Percentiles rank a stretch among this genome's conserved stretches.
These are phyloP conservation scores for Yamadazyma spencermartinsiae DNA, from an alignment of 1,139 yeast species.

Conservation along the genomic window DNA sequence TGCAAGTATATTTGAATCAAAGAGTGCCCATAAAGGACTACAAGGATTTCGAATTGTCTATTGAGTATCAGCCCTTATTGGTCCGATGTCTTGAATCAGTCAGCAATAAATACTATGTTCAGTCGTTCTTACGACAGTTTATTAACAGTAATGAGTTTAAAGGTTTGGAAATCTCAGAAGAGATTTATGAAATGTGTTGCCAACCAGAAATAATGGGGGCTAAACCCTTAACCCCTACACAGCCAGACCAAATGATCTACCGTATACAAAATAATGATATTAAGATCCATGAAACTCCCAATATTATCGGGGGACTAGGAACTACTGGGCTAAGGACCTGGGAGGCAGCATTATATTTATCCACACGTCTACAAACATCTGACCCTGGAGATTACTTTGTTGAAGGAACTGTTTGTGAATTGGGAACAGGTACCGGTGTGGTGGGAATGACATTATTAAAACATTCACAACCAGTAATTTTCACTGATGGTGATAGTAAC, in stretches of 20 bases:
- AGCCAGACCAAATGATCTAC: conserved; percentile 51
- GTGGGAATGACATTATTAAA: conserved; percentile 59
- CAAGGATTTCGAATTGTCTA: neutral
- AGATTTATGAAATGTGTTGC: conserved; percentile 53
- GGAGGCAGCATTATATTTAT: conserved; percentile 79
- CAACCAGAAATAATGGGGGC: conserved; percentile 38
- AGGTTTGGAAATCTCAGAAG: conserved; percentile 35
- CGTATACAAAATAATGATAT: conserved; percentile 33
- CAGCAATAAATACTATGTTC: conserved; percentile 52
- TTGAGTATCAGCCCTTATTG: conserved; percentile 12
- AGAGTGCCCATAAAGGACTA: conserved; percentile 14
- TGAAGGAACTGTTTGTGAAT: conserved; percentile 51
- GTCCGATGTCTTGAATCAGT: conserved; percentile 6
- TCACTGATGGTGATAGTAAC: conserved; percentile 78
- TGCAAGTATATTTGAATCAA: conserved; percentile 11
- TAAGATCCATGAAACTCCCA: conserved; percentile 59
- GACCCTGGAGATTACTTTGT: conserved; percentile 35
- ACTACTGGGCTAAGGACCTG: conserved; percentile 91
- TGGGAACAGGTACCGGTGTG: conserved; percentile 93
- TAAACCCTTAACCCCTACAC: conserved; percentile 42
- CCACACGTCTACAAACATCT: conserved; percentile 48
- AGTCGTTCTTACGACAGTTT: conserved; percentile 42
- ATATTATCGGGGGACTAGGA: conserved; percentile 66
- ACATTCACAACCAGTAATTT: conserved; percentile 35
- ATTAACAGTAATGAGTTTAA: conserved; percentile 35